Evolutionary conservation across 306 rosid genomes (phyloP), one percentile per base, ranked within the genome.

Genomic region (Prunus campanulata): DNA sequence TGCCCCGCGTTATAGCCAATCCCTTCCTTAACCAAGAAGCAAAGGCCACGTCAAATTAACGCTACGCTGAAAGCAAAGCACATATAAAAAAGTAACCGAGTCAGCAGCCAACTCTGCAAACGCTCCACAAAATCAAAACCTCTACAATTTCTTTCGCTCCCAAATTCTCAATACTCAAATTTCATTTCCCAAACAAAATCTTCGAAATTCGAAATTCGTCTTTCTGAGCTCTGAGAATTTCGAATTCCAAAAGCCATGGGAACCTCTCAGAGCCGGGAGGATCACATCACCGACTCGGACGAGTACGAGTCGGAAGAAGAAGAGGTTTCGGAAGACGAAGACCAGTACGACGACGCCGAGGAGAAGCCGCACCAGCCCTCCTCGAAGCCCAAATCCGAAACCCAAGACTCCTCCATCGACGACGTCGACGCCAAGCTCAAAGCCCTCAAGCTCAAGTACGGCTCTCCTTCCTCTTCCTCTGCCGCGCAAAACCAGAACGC

Each of bases 191-290:
- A 60, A 52, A 52, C 20, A 5, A 14, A 44, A 68, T 3, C 47
- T 72, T 11, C 42, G 42, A 5, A 35, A 6, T 35, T 35, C 42
- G 39, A 32, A 32, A 32, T 5, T 32, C 8, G 8, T 15, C 64
- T 3, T 32, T 51, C 56, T 29, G 13, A 19, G 6, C 66, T 67
- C 66, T 5, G 14, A 55, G 27, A 10, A 55, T 25, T 70, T 60
- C 25, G 9, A 76, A 18, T 6, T 68, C 52, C 47, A 3, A 47
- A 18, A 11, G 12, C 48, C 68, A 92, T 92, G 98, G 98, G 96
- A 19, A 82, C 91, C 11, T 65, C 91, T 39, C 90, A 94, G 85
- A 92, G 97, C 88, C 91, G 96, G n/a, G 98, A 94, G 46, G 92
- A 83, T 69, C 85, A 89, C 55, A 54, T 88, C 55, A 54, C 91